phyloP scores from a whole-genome alignment of 2,329 filamentous ascomycete genomes.

The Arthrinium phaeospermum region DNA sequence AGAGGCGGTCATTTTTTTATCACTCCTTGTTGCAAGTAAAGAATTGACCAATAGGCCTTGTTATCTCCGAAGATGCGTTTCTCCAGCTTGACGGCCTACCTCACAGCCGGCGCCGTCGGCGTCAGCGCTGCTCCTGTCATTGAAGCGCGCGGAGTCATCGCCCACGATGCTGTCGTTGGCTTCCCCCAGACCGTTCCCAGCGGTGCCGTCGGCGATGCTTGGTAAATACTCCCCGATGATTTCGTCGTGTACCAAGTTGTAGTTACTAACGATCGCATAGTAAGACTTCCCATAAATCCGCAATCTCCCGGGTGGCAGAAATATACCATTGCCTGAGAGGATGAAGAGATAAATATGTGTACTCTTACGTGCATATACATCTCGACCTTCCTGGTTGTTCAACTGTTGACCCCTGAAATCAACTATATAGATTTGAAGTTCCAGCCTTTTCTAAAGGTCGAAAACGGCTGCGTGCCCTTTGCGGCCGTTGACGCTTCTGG shows the following conservation, averaged over 20 bases:
- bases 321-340: not conserved
- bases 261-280: not conserved
- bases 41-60: not conserved
- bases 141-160: conserved; percentile 34
- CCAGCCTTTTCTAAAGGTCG: conserved; percentile 57
- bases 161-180: conserved; percentile 50
- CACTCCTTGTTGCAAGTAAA: not conserved
- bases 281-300: not conserved
- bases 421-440: conserved; percentile 52
- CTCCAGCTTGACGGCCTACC: conserved; percentile 22
- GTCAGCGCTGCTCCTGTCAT: conserved; percentile 26
- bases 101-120: conserved; percentile 23
- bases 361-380: not conserved
- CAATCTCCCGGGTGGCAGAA: not conserved
- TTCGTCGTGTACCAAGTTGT: not conserved
- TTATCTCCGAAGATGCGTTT: conserved; percentile 25
- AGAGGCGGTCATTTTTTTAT: not conserved
- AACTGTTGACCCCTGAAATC: not conserved
- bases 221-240: not conserved
- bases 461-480: conserved; percentile 63
- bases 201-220: conserved; percentile 50
- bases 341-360: not conserved
- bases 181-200: conserved; percentile 59
- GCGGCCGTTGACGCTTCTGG: conserved; percentile 60
- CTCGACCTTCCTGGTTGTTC: not conserved